Percentiles rank a stretch among this genome's conserved stretches.
Evolutionary conservation across 306 rosid genomes (phyloP).

Genomic region (Pyrus bretschneideri): DNA sequence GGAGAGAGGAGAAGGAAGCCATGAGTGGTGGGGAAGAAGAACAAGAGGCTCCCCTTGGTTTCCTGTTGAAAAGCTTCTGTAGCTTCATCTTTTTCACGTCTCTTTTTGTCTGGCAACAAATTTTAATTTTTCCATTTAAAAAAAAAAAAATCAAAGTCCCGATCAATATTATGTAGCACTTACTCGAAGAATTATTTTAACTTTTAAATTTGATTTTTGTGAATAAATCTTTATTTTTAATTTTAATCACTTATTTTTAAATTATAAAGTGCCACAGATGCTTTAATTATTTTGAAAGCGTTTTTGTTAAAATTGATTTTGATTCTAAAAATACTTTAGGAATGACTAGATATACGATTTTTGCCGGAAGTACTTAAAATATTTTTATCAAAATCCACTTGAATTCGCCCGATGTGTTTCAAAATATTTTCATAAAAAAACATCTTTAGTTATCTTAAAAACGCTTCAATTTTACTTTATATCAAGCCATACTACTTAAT

Average conservation of each 20-base stretch:
- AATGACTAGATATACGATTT: accelerated
- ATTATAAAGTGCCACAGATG: too few relatives aligned
- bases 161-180: too few relatives aligned
- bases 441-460: accelerated
- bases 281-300: accelerated
- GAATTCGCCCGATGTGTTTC: accelerated
- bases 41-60: not conserved
- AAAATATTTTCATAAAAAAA: too few relatives aligned
- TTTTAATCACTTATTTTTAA: too few relatives aligned
- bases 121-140: not conserved
- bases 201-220: too few relatives aligned
- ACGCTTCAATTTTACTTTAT: accelerated
- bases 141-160: too few relatives aligned
- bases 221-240: too few relatives aligned
- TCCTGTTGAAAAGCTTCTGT: not conserved
- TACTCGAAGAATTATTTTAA: accelerated
- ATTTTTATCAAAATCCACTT: too few relatives aligned
- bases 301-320: too few relatives aligned
- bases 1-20: conserved; percentile 28
- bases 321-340: accelerated
- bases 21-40: conserved; percentile 16
- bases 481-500: accelerated
- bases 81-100: not conserved
- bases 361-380: accelerated
- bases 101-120: not conserved